Conservation (phyloP, 176 grass and related monocot species). For the Tuctoria greenei region DNA sequence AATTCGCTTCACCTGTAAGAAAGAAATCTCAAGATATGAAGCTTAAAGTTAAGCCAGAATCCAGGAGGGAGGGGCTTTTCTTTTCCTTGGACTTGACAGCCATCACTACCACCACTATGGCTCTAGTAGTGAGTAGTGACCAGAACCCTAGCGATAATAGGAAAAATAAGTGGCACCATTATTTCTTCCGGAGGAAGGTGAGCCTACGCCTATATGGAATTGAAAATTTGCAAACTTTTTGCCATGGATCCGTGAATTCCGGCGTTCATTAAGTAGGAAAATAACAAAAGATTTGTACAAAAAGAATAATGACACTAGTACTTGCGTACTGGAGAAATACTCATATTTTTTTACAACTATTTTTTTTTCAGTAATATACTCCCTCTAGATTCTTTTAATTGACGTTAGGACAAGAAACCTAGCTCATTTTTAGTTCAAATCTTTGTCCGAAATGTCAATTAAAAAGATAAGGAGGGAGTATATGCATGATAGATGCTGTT, state of each 20-base stretch:
- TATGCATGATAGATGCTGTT: too few relatives aligned
- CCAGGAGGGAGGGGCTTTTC: slow-evolving; percentile 19
- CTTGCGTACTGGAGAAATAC: too few relatives aligned
- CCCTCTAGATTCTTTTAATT: too few relatives aligned
- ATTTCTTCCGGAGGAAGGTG: slow-evolving; percentile 24
- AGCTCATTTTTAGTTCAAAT: too few relatives aligned
- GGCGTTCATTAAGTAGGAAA: background rate
- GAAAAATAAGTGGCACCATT: slow-evolving; percentile 36
- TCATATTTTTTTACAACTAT: too few relatives aligned
- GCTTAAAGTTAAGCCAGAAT: slow-evolving; percentile 46
- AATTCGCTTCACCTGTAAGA: slow-evolving; percentile 38
- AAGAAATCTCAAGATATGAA: slow-evolving; percentile 36
- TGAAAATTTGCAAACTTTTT: background rate
- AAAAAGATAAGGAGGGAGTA: too few relatives aligned
- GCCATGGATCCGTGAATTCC: background rate
- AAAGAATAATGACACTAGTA: too few relatives aligned
- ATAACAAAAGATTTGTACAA: background rate
- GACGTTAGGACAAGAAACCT: too few relatives aligned
- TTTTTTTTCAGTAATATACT: too few relatives aligned
- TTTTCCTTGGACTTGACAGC: slow-evolving; percentile 47
- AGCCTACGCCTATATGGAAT: slow-evolving; percentile 1
- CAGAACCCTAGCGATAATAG: slow-evolving; percentile 33
- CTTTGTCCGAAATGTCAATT: too few relatives aligned
- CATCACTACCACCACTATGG: slow-evolving; percentile 42
- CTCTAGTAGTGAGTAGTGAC: slow-evolving; percentile 28